Percentiles rank a stretch among this genome's conserved stretches.
Evolutionary conservation across 2,329 filamentous ascomycete genomes (phyloP).

Genomic region (Byssochlamys sp.): DNA sequence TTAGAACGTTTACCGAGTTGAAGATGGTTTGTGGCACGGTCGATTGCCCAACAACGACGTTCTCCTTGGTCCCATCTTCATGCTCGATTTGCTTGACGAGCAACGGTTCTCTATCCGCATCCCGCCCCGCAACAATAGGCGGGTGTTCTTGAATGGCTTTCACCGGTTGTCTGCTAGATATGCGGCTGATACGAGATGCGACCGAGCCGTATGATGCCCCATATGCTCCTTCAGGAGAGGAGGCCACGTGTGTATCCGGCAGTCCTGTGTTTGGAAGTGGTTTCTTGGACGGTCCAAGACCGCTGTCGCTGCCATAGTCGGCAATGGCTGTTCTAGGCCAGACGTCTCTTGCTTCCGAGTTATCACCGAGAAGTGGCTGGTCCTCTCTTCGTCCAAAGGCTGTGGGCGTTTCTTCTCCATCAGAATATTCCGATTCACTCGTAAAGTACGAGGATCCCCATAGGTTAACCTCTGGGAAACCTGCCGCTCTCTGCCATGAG

Average conservation of each 20-base stretch:
- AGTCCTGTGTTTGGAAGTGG: constrained; percentile 2
- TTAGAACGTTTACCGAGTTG: constrained; percentile 88
- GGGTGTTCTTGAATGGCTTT: constrained; percentile 45
- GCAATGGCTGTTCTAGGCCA: constrained; percentile 18
- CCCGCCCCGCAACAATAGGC: constrained; percentile 36
- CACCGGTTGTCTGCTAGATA: constrained; percentile 48
- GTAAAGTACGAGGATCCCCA: constrained; percentile 65
- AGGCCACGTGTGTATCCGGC: constrained; percentile 44
- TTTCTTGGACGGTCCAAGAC: constrained; percentile 10
- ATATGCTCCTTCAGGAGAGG: constrained; percentile 64
- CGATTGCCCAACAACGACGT: constrained; percentile 83
- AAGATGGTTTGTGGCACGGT: constrained; percentile 91
- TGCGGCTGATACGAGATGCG: constrained; percentile 47
- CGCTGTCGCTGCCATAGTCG: constrained; percentile 13
- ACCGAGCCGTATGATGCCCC: constrained; percentile 53
- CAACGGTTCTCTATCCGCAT: constrained; percentile 60
- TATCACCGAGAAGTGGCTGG: constrained; percentile 13
- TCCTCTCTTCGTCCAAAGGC: constrained; percentile 13
- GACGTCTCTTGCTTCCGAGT: constrained; percentile 14
- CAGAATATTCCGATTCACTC: constrained; percentile 42
- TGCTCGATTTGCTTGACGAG: constrained; percentile 84
- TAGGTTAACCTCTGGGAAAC: constrained; percentile 78
- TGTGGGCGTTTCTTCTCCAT: constrained; percentile 12
- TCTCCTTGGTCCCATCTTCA: constrained; percentile 69
- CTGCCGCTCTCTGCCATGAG: constrained; percentile 83